Conservation (phyloP, 2,329 filamentous ascomycete genomes). For the Rhynchosporium graminicola region DNA sequence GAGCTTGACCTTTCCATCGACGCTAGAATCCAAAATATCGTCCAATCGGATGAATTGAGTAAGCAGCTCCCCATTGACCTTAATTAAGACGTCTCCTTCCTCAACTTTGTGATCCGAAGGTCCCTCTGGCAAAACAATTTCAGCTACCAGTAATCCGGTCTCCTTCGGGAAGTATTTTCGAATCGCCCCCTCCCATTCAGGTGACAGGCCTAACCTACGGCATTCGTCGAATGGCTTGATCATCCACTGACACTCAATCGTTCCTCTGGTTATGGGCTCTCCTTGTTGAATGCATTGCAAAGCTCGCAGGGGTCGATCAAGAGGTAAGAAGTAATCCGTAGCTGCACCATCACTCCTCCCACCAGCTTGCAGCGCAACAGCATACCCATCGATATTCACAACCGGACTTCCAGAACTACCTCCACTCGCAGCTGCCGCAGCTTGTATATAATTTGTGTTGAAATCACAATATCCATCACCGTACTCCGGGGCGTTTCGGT, state of each 20-base stretch:
- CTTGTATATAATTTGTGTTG: constrained; percentile 95
- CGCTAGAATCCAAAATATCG: constrained; percentile 85
- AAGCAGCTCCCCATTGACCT: constrained; percentile 89
- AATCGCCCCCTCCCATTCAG: constrained; percentile 83
- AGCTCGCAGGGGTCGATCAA: constrained; percentile 86
- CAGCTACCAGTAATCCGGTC: constrained; percentile 94
- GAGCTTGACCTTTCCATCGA: constrained; percentile 75
- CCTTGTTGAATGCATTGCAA: constrained; percentile 80
- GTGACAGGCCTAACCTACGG: constrained; percentile 78
- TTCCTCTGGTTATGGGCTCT: constrained; percentile 78
- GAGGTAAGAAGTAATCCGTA: constrained; percentile 94
- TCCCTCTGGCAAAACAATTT: constrained; percentile 89
- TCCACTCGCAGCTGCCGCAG: constrained; percentile 92
- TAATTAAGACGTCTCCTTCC: constrained; percentile 90
- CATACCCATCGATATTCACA: constrained; percentile 90
- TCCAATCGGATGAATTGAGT: constrained; percentile 93
- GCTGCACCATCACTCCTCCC: constrained; percentile 92
- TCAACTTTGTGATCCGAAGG: constrained; percentile 85
- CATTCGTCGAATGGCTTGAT: constrained; percentile 98
- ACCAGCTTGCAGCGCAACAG: constrained; percentile 90
- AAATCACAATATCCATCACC: constrained; percentile 98
- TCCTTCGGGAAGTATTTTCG: constrained; percentile 85
- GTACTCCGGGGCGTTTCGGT: constrained; percentile 96
- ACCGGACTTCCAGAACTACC: constrained; percentile 98
- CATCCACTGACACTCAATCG: constrained; percentile 97